Evolutionary conservation across 495 filamentous ascomycete genomes (phyloP).

Genomic region (Neurospora sp.): DNA sequence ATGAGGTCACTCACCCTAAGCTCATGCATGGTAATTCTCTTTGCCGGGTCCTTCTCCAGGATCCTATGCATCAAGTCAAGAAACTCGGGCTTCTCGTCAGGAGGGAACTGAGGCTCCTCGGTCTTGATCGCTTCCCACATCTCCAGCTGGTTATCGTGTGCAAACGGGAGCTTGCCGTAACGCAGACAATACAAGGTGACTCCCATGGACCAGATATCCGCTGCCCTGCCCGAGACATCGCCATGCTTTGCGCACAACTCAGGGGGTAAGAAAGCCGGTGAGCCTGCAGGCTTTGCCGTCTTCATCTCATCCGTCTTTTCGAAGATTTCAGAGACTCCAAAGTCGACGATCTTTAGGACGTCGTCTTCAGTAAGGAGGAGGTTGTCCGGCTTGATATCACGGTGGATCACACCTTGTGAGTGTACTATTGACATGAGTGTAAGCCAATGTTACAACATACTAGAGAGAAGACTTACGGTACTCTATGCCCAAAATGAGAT

Average conservation of each 20-base stretch:
- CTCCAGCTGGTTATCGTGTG: slow-evolving; percentile 64
- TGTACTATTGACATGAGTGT: slow-evolving; percentile 46
- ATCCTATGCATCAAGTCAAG: slow-evolving; percentile 56
- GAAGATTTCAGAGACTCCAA: slow-evolving; percentile 98
- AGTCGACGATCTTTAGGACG: slow-evolving; percentile 92
- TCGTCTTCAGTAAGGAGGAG: slow-evolving; percentile 83
- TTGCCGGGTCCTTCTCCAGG: slow-evolving; percentile 66
- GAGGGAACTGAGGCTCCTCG: slow-evolving; percentile 42
- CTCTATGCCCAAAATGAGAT: slow-evolving; percentile 91
- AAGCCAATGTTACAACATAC: neutral
- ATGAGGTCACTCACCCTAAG: slow-evolving; percentile 51
- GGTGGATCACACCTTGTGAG: slow-evolving; percentile 88
- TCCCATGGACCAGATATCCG: slow-evolving; percentile 98
- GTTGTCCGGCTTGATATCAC: slow-evolving; percentile 98
- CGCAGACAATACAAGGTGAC: slow-evolving; percentile 87
- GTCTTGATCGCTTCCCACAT: slow-evolving; percentile 80
- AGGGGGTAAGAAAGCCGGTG: slow-evolving; percentile 88
- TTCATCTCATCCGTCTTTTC: slow-evolving; percentile 82
- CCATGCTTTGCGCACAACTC: slow-evolving; percentile 88
- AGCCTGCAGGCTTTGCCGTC: slow-evolving; percentile 89
- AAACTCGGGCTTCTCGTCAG: slow-evolving; percentile 50
- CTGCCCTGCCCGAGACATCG: slow-evolving; percentile 76
- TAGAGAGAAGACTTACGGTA: slow-evolving; percentile 49
- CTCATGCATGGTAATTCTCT: slow-evolving; percentile 70
- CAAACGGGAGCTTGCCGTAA: slow-evolving; percentile 82